phyloP scores from a whole-genome alignment of 108 stramenopile species.

The Conticribra guillardii region DNA sequence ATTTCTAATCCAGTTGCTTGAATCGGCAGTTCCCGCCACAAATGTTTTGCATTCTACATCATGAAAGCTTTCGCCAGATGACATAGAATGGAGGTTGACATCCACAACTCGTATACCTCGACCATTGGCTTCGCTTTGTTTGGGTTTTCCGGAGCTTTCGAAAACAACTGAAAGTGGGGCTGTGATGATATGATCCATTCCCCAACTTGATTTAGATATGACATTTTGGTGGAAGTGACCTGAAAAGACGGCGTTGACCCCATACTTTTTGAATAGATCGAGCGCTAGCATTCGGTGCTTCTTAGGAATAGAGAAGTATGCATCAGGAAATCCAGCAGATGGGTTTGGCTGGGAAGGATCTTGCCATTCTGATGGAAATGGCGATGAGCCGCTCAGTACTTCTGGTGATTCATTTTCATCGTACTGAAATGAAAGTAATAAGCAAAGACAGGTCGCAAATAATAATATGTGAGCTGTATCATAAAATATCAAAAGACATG shows the following conservation, averaged over 20 bases:
- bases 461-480: too few species aligned
- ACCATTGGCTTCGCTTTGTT: conserved; percentile 7
- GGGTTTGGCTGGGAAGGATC: neutral
- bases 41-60: neutral
- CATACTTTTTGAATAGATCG: conserved; percentile 58
- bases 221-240: conserved; percentile 85
- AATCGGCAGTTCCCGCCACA: too few species aligned
- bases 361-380: conserved; percentile 51
- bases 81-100: neutral
- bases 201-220: conserved; percentile 63
- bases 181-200: conserved; percentile 79
- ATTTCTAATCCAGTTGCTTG: neutral
- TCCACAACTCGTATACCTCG: conserved; percentile 26
- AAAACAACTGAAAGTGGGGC: conserved; percentile 54
- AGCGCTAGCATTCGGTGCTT: conserved; percentile 44
- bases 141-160: conserved; percentile 19
- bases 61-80: neutral
- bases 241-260: conserved; percentile 62
- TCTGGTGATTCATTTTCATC: conserved; percentile 62
- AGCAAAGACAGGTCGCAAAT: neutral
- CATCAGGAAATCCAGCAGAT: conserved; percentile 41
- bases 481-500: too few species aligned
- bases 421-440: conserved; percentile 18
- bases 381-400: conserved; percentile 24
- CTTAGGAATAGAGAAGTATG: conserved; percentile 67